Conservation (phyloP, 2,329 filamentous ascomycete genomes). For the Colletotrichum gigasporum region DNA sequence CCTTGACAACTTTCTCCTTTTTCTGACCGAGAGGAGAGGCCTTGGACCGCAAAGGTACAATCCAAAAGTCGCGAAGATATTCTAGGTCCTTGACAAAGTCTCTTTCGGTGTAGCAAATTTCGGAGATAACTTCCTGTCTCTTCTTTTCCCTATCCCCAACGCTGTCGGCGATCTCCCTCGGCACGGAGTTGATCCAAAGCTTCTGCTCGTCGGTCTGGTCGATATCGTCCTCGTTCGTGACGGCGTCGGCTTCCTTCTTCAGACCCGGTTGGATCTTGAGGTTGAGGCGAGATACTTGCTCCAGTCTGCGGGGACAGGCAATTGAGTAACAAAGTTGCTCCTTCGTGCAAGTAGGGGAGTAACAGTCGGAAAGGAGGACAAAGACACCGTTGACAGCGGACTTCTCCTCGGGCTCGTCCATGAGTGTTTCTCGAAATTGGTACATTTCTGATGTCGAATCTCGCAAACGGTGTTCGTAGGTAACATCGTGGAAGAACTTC, state of each 20-base stretch:
- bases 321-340: conserved; percentile 98
- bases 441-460: conserved; percentile 97
- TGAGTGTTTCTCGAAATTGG: conserved; percentile 92
- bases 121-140: conserved; percentile 96
- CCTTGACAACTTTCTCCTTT: conserved; percentile 89
- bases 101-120: conserved; percentile 97
- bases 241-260: conserved; percentile 68
- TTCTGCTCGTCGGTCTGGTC: conserved; percentile 95
- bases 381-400: conserved; percentile 90
- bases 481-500: conserved; percentile 99
- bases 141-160: conserved; percentile 95
- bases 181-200: conserved; percentile 98
- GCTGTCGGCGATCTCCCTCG: conserved; percentile 91
- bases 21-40: conserved; percentile 87
- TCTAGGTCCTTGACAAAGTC: conserved; percentile 99
- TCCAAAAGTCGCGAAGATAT: conserved; percentile 98
- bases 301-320: conserved; percentile 89
- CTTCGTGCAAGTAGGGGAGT: conserved; percentile 95
- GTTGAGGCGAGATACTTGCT: conserved; percentile 94
- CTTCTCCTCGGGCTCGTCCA: conserved; percentile 82
- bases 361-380: conserved; percentile 94
- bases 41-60: conserved; percentile 85
- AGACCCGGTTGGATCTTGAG: conserved; percentile 91
- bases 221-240: conserved; percentile 78
- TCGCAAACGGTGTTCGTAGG: conserved; percentile 93